A percentile compares a stretch with the other conserved stretches of the same genome.
Conservation (phyloP, 2,329 filamentous ascomycete genomes). For the Diaporthe ilicicola region DNA sequence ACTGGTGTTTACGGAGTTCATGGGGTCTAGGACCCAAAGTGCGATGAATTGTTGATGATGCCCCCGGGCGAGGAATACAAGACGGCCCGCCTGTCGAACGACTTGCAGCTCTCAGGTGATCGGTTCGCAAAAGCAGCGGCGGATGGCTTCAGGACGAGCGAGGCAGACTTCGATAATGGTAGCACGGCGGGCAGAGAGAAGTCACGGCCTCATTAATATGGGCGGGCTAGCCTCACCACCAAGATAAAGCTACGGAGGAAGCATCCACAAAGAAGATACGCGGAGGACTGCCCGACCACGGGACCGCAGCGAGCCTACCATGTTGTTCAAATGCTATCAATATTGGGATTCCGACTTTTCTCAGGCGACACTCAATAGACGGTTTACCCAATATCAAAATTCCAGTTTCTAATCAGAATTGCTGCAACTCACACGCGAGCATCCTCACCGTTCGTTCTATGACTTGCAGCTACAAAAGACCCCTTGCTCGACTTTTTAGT, state of each 20-base stretch:
- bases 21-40: slow-evolving; percentile 18
- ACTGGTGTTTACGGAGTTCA: slow-evolving; percentile 30
- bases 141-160: not conserved
- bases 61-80: not conserved
- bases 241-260: slow-evolving; percentile 10
- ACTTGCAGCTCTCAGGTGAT: not conserved
- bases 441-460: not conserved
- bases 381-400: slow-evolving; percentile 26
- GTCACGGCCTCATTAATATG: not conserved
- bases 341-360: slow-evolving; percentile 18
- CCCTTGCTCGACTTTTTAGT: not conserved
- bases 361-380: slow-evolving; percentile 31
- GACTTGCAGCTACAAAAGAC: not conserved
- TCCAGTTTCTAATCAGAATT: slow-evolving; percentile 23
- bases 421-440: not conserved
- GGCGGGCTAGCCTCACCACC: slow-evolving; percentile 5
- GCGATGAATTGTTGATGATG: slow-evolving; percentile 22
- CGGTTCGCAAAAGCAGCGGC: not conserved
- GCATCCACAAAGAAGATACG: not conserved
- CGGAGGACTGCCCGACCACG: slow-evolving; percentile 15
- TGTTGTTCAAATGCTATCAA: slow-evolving; percentile 24
- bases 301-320: slow-evolving; percentile 12
- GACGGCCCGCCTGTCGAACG: not conserved
- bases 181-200: slow-evolving; percentile 1
- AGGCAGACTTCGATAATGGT: slow-evolving; percentile 16